These are phyloP conservation scores for Auricularia sp. DNA, from an alignment of 768 basidiomycete genomes.

Conservation along the genomic window DNA sequence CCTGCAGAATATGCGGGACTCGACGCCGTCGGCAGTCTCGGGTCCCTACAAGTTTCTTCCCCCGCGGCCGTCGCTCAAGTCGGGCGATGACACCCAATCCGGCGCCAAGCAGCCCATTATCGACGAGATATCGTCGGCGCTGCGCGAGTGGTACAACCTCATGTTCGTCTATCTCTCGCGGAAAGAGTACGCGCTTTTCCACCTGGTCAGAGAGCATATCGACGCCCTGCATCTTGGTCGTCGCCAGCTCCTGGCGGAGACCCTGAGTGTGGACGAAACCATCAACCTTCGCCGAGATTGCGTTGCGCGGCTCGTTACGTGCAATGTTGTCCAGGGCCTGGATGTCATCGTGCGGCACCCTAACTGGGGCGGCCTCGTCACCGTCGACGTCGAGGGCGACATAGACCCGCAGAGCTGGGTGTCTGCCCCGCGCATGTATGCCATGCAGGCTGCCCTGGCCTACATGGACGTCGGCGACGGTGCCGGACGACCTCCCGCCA, in stretches of 20 bases:
- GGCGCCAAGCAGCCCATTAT: conserved; percentile 82
- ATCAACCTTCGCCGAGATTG: conserved; percentile 73
- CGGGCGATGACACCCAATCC: conserved; percentile 84
- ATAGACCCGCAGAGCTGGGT: conserved; percentile 76
- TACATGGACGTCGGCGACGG: conserved; percentile 45
- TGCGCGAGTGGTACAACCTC: conserved; percentile 90
- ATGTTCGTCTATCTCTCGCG: conserved; percentile 87
- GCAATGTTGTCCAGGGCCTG: conserved; percentile 84
- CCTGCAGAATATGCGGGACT: conserved; percentile 54
- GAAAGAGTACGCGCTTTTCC: conserved; percentile 84
- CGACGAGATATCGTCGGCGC: conserved; percentile 92
- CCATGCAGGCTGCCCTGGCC: conserved; percentile 76
- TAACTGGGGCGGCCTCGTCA: conserved; percentile 79
- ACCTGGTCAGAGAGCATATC: conserved; percentile 77
- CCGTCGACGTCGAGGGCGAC: conserved; percentile 82
- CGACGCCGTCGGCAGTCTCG: conserved; percentile 57
- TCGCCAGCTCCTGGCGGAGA: conserved; percentile 79
- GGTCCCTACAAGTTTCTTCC: conserved; percentile 59
- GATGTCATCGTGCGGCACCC: conserved; percentile 97
- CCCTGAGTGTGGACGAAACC: conserved; percentile 80
- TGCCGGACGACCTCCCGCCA: background rate
- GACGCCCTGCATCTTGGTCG: conserved; percentile 88
- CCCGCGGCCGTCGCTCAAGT: conserved; percentile 88
- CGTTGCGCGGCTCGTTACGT: conserved; percentile 75
- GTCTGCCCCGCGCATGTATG: conserved; percentile 84